These are phyloP conservation scores for Colletotrichum camelliae DNA, from an alignment of 2,329 filamentous ascomycete species.

Conservation along the genomic window DNA sequence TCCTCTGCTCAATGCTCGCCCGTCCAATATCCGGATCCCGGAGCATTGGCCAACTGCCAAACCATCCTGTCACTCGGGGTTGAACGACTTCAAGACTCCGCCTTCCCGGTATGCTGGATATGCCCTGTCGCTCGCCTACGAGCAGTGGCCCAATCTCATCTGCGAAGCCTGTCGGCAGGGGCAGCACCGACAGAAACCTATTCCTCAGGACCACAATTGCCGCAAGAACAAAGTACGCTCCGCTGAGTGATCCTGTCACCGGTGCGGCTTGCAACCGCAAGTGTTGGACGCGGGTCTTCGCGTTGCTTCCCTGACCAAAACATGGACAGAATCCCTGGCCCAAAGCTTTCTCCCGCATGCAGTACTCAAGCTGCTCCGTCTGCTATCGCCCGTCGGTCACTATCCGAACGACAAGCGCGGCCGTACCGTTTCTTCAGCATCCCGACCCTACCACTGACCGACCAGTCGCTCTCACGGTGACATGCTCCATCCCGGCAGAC, in stretches of 20 bases:
- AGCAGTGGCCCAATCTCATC: background rate
- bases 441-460: background rate
- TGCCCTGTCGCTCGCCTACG: background rate
- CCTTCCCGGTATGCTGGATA: slow-evolving; percentile 1
- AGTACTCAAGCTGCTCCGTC: background rate
- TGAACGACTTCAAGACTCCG: background rate
- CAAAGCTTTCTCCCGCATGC: background rate
- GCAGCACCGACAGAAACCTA: background rate
- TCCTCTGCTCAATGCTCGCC: background rate
- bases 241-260: background rate
- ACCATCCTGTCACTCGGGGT: background rate
- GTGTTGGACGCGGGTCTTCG: background rate
- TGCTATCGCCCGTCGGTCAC: background rate
- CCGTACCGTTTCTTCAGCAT: background rate
- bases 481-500: background rate
- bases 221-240: background rate
- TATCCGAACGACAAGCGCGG: background rate
- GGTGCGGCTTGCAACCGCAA: background rate
- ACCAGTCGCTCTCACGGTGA: background rate
- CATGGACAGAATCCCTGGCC: background rate
- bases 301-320: background rate
- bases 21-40: background rate
- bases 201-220: background rate
- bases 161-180: background rate
- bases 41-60: slow-evolving; percentile 9